Percentiles rank a stretch among this genome's conserved stretches.
Evolutionary conservation across 2,329 filamentous ascomycete genomes (phyloP).

Genomic region (Botrytis fragariae): DNA sequence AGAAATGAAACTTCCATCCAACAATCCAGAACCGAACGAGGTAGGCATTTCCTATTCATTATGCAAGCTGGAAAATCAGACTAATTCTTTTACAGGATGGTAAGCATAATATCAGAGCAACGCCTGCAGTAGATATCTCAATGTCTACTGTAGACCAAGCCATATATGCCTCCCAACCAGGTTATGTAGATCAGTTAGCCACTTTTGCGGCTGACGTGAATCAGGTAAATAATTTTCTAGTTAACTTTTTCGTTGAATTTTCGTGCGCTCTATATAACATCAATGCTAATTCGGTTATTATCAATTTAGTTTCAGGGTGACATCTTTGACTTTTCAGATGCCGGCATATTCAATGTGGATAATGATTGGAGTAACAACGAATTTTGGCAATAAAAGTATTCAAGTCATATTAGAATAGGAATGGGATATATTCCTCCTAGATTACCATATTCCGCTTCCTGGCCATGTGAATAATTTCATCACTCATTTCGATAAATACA

Average conservation of each 20-base stretch:
- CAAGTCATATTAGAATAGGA: background rate
- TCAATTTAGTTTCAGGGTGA: slow-evolving; percentile 8
- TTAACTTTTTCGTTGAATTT: background rate
- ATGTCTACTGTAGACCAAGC: background rate
- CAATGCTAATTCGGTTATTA: background rate
- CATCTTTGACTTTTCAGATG: slow-evolving; percentile 7
- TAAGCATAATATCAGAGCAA: background rate
- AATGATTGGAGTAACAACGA: slow-evolving; percentile 15
- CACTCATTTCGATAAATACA: background rate
- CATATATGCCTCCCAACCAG: slow-evolving; percentile 2
- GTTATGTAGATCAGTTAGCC: background rate
- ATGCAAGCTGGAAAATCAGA: background rate
- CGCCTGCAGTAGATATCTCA: background rate
- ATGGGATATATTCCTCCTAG: background rate
- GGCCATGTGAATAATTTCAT: background rate
- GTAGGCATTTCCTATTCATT: background rate
- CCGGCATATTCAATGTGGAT: slow-evolving; percentile 1
- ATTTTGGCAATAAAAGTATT: slow-evolving; percentile 7
- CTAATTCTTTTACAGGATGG: background rate
- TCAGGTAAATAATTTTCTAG: background rate
- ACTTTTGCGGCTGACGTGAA: background rate
- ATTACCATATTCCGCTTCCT: background rate
- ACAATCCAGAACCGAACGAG: background rate
- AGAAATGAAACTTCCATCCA: slow-evolving; percentile 10
- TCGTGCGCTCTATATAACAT: background rate